Base-by-base conservation (phyloP, 371 early-diverging fungal species). In the Gilbertella persicaria region DNA sequence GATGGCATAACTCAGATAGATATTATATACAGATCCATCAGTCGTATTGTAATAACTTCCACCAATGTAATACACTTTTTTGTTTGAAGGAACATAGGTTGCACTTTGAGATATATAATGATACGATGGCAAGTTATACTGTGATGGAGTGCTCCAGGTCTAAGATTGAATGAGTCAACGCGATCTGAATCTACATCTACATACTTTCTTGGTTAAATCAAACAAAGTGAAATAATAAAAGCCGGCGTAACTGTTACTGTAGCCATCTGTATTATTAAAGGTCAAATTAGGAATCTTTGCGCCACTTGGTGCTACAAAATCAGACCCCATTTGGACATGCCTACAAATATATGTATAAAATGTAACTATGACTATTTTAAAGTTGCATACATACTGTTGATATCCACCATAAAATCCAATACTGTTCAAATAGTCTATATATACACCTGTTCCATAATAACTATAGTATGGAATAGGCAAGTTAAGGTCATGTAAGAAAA, bases 401-500 rank as follows among this genome's bases (percentile, higher is more conserved):
- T 29, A 29, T 29, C 50, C 50, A 20, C 41, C 50, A 30, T 40
- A 50, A 21, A 40, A 41, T 13, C 29, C 50, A 14, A 50, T 14
- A 13, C 14, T 13, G 21, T 50, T 40, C 7, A 50, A 14, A 3
- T 25, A 14, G 0, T 39, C 28, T 13, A 40, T 13, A 14, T 29
- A 40, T 0, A 39, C 41, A 2, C 41, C 50, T 10, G 30, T 40
- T 13, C 50, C 50, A 14, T 40, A 40, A 23, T 50, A 50, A 6
- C 50, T 50, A 19, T 17, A 26, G 30, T 16, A 20, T 16, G 19
- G 8, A 28, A 33, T 8, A 45, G 19, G 17, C 6, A 3, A 16
- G 23, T 26, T n/a, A n/a, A 25, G 24, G 25, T 8, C 8, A 25
- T 24, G 0, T n/a, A 43, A 26, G 8, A 14, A 6, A 26, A 45